These are phyloP conservation scores for Xylaria sp. DNA, from an alignment of 2,329 filamentous ascomycete genomes.

Conservation along the genomic window DNA sequence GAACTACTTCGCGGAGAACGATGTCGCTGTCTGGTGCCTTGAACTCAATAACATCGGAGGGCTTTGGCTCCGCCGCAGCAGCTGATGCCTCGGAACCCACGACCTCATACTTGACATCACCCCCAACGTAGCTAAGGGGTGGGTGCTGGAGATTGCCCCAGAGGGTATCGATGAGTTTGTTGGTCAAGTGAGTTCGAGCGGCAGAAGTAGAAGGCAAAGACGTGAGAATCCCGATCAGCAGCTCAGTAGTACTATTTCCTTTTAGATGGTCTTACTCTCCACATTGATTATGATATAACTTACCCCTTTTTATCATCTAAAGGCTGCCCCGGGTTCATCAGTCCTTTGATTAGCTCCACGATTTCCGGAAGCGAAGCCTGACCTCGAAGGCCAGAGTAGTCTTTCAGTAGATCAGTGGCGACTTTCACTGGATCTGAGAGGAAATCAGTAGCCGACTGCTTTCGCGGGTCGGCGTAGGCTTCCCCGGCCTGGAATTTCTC, in stretches of 20 bases:
- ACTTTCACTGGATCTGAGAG: conserved; percentile 51
- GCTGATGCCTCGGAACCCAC: conserved; percentile 48
- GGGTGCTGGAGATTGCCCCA: conserved; percentile 67
- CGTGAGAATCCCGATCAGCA: conserved; percentile 55
- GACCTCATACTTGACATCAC: conserved; percentile 55
- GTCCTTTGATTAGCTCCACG: conserved; percentile 48
- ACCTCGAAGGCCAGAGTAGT: conserved; percentile 46
- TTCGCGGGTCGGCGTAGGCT: conserved; percentile 48
- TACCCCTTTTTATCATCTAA: conserved; percentile 67
- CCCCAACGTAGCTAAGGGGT: conserved; percentile 58
- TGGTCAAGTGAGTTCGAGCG: conserved; percentile 55
- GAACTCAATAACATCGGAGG: conserved; percentile 54
- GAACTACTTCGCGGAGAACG: conserved; percentile 52
- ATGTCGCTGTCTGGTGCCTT: conserved; percentile 53
- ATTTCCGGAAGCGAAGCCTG: conserved; percentile 48
- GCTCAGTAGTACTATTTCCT: conserved; percentile 52
- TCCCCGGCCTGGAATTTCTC: conserved; percentile 55
- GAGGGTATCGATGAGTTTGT: conserved; percentile 62
- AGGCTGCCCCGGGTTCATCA: conserved; percentile 58
- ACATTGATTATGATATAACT: conserved; percentile 12
- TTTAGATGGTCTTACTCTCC: conserved; percentile 34
- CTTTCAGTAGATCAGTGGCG: conserved; percentile 50
- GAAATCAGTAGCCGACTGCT: conserved; percentile 42
- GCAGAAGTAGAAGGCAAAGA: conserved; percentile 52
- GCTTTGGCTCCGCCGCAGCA: conserved; percentile 50